phyloP scores from a whole-genome alignment of 768 basidiomycete species.

The Russula ochroleuca region DNA sequence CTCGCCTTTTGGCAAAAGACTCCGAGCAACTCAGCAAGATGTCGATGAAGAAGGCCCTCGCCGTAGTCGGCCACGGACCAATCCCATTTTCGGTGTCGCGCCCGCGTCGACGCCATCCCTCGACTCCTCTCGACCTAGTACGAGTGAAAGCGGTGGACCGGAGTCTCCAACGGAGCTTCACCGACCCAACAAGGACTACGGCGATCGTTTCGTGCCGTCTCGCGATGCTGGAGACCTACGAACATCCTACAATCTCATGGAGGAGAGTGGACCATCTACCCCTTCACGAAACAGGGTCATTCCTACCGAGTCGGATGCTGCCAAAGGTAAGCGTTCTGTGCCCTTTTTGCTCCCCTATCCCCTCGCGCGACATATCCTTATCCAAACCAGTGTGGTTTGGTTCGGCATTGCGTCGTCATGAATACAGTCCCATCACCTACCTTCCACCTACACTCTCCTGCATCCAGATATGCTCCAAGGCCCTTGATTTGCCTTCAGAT shows the following conservation, averaged over 20 bases:
- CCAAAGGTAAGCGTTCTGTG: slow-evolving; percentile 36
- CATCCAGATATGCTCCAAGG: background rate
- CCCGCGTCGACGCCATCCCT: slow-evolving; percentile 52
- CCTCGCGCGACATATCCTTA: background rate
- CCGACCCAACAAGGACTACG: slow-evolving; percentile 35
- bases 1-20: slow-evolving; percentile 78
- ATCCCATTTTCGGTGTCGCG: slow-evolving; percentile 50
- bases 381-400: background rate
- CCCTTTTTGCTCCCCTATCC: background rate
- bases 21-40: slow-evolving; percentile 68
- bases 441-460: background rate
- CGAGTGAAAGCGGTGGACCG: slow-evolving; percentile 51
- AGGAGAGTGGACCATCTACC: slow-evolving; percentile 40
- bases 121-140: slow-evolving; percentile 48
- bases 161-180: slow-evolving; percentile 37
- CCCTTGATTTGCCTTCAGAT: background rate
- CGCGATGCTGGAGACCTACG: slow-evolving; percentile 57
- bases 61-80: slow-evolving; percentile 48
- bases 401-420: background rate
- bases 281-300: slow-evolving; percentile 41
- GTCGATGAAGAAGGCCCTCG: slow-evolving; percentile 52
- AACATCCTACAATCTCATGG: slow-evolving; percentile 57
- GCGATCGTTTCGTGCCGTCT: slow-evolving; percentile 61
- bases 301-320: slow-evolving; percentile 43
- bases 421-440: background rate